Evolutionary conservation across 106 monocot genomes (phyloP).

Genomic region (Narthecium ossifragum): DNA sequence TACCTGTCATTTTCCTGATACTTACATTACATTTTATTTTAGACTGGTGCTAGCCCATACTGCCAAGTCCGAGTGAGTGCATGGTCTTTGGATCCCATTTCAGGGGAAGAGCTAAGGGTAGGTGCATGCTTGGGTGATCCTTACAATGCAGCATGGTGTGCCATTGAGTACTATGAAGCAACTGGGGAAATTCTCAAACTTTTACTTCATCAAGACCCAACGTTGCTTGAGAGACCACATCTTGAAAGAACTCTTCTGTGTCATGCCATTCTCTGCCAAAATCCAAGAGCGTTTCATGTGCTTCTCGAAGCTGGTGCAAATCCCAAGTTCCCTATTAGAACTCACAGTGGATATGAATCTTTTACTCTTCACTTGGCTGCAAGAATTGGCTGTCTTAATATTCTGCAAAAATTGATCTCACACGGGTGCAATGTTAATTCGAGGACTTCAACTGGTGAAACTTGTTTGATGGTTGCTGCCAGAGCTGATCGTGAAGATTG

Average conservation of each 20-base stretch:
- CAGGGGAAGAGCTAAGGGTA: conserved; percentile 37
- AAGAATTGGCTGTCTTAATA: conserved; percentile 3
- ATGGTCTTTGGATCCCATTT: conserved; percentile 40
- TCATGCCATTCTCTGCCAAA: conserved; percentile 45
- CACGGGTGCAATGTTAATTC: conserved; percentile 33
- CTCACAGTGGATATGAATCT: not conserved
- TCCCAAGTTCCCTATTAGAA: conserved; percentile 15
- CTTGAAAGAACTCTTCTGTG: conserved; percentile 28
- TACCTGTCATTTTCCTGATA: too few relatives aligned
- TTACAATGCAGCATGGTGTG: conserved; percentile 30
- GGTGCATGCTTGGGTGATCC: conserved; percentile 40
- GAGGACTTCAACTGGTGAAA: conserved; percentile 43
- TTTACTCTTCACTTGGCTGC: conserved; percentile 37
- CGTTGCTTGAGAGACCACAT: conserved; percentile 14
- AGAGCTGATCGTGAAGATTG: conserved; percentile 28
- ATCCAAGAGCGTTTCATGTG: conserved; percentile 13
- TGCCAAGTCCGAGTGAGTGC: conserved; percentile 23
- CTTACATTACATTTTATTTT: too few relatives aligned
- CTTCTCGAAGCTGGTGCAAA: conserved; percentile 25
- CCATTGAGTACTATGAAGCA: conserved; percentile 42
- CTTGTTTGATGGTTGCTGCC: conserved; percentile 52
- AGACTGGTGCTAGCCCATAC: conserved; percentile 21
- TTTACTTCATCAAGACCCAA: conserved; percentile 11
- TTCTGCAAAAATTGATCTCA: conserved; percentile 26
- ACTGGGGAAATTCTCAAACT: conserved; percentile 30